These are phyloP conservation scores for Backusella westeae DNA, from an alignment of 192 early-diverging fungal genomes.

Conservation along the genomic window DNA sequence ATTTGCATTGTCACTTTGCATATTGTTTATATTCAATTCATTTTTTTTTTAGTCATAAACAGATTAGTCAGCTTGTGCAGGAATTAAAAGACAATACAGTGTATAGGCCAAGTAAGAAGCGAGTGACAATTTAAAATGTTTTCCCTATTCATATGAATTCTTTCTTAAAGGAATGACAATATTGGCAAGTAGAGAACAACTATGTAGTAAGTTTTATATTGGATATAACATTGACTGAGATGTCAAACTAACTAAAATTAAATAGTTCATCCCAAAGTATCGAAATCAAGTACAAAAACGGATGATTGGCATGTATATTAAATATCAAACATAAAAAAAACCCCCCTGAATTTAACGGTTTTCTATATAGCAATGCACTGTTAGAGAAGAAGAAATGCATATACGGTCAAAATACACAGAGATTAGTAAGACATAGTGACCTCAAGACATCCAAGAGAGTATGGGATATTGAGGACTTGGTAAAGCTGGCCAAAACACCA, in stretches of 20 bases:
- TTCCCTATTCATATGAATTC: neutral
- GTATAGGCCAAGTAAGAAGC: slow-evolving; percentile 42
- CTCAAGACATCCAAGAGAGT: slow-evolving; percentile 19
- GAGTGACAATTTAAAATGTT: neutral
- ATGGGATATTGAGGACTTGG: slow-evolving; percentile 64
- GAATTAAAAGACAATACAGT: slow-evolving; percentile 54
- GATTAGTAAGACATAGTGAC: slow-evolving; percentile 4
- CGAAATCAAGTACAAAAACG: slow-evolving; percentile 33
- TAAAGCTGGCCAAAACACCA: slow-evolving; percentile 29
- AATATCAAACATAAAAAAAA: no score
- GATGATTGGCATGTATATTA: slow-evolving; percentile 32
- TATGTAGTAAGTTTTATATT: slow-evolving; percentile 36
- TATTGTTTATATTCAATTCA: neutral
- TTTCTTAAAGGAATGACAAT: slow-evolving; percentile 37
- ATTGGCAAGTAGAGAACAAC: slow-evolving; percentile 49
- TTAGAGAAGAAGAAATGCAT: slow-evolving; percentile 35
- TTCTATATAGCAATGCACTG: slow-evolving; percentile 17
- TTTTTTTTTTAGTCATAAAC: slow-evolving; percentile 41
- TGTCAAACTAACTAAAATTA: no score
- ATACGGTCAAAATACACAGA: slow-evolving; percentile 13
- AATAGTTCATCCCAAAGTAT: slow-evolving; percentile 33
- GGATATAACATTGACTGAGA: neutral
- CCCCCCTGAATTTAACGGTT: no score
- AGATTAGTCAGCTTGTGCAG: slow-evolving; percentile 52
- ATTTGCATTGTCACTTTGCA: neutral